Evolutionary conservation across 768 basidiomycete genomes (phyloP).

Genomic region (Tulasnella sp.): DNA sequence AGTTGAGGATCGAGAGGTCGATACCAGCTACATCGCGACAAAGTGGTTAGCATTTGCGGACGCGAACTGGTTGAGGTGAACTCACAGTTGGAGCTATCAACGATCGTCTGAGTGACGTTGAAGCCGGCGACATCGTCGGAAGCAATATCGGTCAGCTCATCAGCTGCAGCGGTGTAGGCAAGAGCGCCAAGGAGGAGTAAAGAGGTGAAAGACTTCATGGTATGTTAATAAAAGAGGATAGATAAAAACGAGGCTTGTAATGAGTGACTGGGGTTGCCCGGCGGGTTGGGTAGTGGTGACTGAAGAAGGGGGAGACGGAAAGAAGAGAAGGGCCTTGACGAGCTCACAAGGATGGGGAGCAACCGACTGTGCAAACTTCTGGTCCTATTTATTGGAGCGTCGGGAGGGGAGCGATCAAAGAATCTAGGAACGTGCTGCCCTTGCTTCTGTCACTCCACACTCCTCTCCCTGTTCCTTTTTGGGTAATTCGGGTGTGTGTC

Average conservation of each 20-base stretch:
- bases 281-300: background rate
- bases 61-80: background rate
- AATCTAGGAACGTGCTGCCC: background rate
- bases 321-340: background rate
- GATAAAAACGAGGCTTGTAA: background rate
- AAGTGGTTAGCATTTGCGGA: background rate
- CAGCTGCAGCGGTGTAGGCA: background rate
- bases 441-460: background rate
- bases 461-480: background rate
- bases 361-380: background rate
- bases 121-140: slow-evolving; percentile 14
- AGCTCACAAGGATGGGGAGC: slow-evolving; percentile 7
- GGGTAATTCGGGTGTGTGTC: background rate
- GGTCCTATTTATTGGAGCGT: background rate
- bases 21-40: slow-evolving; percentile 14
- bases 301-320: background rate
- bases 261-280: background rate
- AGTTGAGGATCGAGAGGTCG: slow-evolving; percentile 13
- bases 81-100: background rate
- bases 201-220: slow-evolving; percentile 29
- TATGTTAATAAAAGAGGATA: background rate
- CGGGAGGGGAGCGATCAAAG: background rate
- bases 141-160: slow-evolving; percentile 3
- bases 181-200: slow-evolving; percentile 3
- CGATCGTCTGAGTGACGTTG: slow-evolving; percentile 7